Conservation (phyloP, 163 green algal genomes). For the Scenedesmus sp. region DNA sequence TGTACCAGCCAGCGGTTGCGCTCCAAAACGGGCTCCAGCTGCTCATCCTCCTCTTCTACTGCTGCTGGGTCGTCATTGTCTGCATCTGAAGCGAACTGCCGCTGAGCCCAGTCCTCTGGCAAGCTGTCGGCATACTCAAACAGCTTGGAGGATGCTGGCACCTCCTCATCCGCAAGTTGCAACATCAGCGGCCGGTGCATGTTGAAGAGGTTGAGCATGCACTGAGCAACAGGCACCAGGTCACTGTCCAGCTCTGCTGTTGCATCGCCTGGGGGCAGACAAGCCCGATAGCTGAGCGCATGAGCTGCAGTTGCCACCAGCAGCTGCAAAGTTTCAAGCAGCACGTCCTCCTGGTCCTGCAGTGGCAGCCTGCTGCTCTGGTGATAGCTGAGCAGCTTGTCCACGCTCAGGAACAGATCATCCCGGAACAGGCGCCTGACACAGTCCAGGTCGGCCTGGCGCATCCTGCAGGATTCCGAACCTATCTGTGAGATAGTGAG, state of each 20-base stretch:
- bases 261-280: neutral
- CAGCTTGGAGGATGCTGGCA: neutral
- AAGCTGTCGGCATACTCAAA: neutral
- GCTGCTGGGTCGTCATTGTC: neutral
- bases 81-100: neutral
- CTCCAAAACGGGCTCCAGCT: conserved; percentile 11
- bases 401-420: conserved; percentile 12
- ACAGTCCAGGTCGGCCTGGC: conserved; percentile 38
- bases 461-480: conserved; percentile 18
- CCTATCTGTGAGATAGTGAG: neutral
- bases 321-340: neutral
- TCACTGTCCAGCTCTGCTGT: conserved; percentile 36
- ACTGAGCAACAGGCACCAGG: conserved; percentile 16
- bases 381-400: conserved; percentile 44
- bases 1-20: conserved; percentile 53
- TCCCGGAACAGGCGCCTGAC: conserved; percentile 46
- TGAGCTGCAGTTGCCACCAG: neutral
- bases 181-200: neutral
- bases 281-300: neutral
- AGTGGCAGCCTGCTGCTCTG: neutral
- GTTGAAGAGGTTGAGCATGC: conserved; percentile 36
- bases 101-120: conserved; percentile 10
- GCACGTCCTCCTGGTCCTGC: neutral
- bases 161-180: neutral
- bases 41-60: neutral